A percentile compares a stretch with the other conserved stretches of the same genome.
phyloP scores from a whole-genome alignment of 768 basidiomycete genomes.

The Symmetrospora coprosmae region DNA sequence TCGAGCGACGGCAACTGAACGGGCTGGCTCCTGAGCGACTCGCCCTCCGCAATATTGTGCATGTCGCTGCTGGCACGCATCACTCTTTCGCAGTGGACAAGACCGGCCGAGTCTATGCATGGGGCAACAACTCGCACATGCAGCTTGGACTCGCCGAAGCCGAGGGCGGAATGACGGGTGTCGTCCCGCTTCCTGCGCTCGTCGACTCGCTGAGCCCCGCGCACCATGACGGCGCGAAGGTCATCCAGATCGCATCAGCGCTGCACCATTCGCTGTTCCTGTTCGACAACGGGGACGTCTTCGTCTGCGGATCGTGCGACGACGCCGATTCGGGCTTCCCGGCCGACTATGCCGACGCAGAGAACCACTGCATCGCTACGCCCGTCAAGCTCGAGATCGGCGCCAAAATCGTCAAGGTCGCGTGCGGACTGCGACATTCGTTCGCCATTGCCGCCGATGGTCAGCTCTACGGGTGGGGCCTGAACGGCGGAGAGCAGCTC shows the following conservation, averaged over 20 bases:
- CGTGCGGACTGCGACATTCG: constrained; percentile 70
- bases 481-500: constrained; percentile 65
- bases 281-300: constrained; percentile 67
- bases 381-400: constrained; percentile 5
- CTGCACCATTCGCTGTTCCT: constrained; percentile 81
- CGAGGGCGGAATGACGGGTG: constrained; percentile 36
- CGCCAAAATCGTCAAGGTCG: constrained; percentile 56
- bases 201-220: constrained; percentile 36
- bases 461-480: constrained; percentile 86
- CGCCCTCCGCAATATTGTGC: constrained; percentile 56
- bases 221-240: constrained; percentile 37
- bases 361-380: constrained; percentile 3
- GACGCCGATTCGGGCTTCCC: constrained; percentile 62
- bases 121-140: constrained; percentile 82
- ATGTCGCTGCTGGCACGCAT: constrained; percentile 64
- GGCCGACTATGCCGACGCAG: background rate
- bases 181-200: constrained; percentile 43
- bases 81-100: constrained; percentile 84
- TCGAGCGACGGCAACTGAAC: constrained; percentile 59
- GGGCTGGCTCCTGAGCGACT: constrained; percentile 80
- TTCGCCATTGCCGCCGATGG: constrained; percentile 77
- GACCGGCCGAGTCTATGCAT: constrained; percentile 70
- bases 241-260: constrained; percentile 47
- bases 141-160: constrained; percentile 48
- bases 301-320: constrained; percentile 70